Percentiles rank a stretch among this genome's conserved stretches.
phyloP scores from a whole-genome alignment of 1,284 basidiomycete genomes.

The Cerrena zonata region DNA sequence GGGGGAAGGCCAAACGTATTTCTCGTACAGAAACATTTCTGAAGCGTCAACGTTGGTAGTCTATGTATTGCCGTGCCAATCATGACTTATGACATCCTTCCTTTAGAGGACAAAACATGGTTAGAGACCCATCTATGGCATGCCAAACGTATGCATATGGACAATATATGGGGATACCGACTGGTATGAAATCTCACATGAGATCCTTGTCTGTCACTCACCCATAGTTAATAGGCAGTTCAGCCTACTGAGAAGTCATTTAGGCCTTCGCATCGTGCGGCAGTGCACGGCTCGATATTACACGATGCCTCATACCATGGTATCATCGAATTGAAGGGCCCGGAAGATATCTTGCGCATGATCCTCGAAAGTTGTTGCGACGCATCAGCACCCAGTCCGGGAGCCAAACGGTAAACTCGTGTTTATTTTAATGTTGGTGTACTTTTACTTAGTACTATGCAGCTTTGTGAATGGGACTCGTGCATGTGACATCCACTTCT shows the following conservation, averaged over 20 bases:
- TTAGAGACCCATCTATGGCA: conserved; percentile 93
- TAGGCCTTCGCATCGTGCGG: conserved; percentile 81
- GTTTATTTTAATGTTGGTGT: no score
- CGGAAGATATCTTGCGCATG: conserved; percentile 45
- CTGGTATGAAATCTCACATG: conserved; percentile 40
- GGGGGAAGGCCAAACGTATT: conserved; percentile 48
- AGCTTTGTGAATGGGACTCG: conserved; percentile 58
- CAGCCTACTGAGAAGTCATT: conserved; percentile 87
- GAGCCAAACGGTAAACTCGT: conserved; percentile 46
- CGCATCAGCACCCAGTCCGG: conserved; percentile 50
- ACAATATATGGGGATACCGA: conserved; percentile 82
- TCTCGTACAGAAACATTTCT: conserved; percentile 50
- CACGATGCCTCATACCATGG: conserved; percentile 84
- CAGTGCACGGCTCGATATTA: conserved; percentile 74
- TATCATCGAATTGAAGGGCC: conserved; percentile 68
- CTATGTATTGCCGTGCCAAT: not conserved
- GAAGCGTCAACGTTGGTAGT: conserved; percentile 60
- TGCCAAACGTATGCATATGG: conserved; percentile 90
- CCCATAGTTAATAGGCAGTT: conserved; percentile 45
- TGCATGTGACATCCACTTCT: conserved; percentile 56
- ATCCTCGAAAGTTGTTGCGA: conserved; percentile 60
- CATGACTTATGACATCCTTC: no score
- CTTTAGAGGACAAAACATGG: conserved; percentile 76
- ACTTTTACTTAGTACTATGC: not conserved
- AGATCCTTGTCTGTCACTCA: not conserved